A percentile compares a stretch with the other conserved stretches of the same genome.
Conservation (phyloP, 352 stramenopile species). For the Globisporangium ultimum region DNA sequence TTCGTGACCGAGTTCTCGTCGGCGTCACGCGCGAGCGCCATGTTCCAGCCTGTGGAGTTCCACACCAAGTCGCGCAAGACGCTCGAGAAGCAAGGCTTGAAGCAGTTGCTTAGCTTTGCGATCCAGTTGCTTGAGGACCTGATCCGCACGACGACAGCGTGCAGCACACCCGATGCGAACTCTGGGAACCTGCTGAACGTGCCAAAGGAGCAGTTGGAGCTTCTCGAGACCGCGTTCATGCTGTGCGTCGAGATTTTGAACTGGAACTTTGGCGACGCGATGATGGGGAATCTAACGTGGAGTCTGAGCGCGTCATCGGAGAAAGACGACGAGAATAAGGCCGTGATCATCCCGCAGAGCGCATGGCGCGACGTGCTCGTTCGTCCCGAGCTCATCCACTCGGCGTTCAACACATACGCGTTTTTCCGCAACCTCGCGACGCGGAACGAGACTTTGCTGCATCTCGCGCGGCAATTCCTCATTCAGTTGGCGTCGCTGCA, state of each 20-base stretch:
- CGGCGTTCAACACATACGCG: conserved; percentile 83
- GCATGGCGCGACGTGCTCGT: conserved; percentile 72
- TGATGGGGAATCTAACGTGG: conserved; percentile 63
- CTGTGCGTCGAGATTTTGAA: conserved; percentile 79
- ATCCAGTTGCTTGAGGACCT: conserved; percentile 69
- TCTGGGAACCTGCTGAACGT: conserved; percentile 24
- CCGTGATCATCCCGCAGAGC: conserved; percentile 51
- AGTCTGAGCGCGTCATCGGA: conserved; percentile 39
- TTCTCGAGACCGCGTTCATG: conserved; percentile 72
- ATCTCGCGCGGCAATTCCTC: conserved; percentile 75
- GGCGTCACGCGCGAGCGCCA: conserved; percentile 70
- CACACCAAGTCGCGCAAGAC: conserved; percentile 67
- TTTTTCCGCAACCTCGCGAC: conserved; percentile 69
- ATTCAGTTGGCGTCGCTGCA: conserved; percentile 77
- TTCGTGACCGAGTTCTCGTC: conserved; percentile 87
- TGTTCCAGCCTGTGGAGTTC: conserved; percentile 81
- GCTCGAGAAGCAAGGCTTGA: conserved; percentile 59
- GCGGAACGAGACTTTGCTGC: conserved; percentile 69
- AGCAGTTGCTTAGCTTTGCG: conserved; percentile 55
- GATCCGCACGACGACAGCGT: conserved; percentile 59
- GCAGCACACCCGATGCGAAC: conserved; percentile 26
- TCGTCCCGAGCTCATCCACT: conserved; percentile 72
- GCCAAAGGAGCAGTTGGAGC: conserved; percentile 58
- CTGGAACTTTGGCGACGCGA: conserved; percentile 66
- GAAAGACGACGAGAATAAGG: conserved; percentile 28